Base-by-base conservation (phyloP, 306 rosid genomes). In the Lathyrus sativus region DNA sequence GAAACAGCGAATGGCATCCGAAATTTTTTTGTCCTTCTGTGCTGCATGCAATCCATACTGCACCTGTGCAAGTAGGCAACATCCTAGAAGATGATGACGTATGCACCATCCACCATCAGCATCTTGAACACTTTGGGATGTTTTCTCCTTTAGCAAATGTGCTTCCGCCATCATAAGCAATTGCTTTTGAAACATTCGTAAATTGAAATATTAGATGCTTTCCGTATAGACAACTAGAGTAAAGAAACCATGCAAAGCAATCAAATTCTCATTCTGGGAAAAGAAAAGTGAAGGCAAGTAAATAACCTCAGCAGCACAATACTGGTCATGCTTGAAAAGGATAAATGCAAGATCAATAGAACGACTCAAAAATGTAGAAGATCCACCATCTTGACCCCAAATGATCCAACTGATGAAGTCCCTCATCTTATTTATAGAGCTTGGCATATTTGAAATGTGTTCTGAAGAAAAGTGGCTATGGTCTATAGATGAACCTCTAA, bases 81-180 rank as follows among this genome's bases (percentile, higher is more conserved):
- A 90, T 76, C 97, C 98, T 55, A 90, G 86, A 79, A 93, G 85
- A 80, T 93, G 98, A 55, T 90, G 96, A 38, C 91, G 87, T 69
- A 85, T 65, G 82, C 95, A 88, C 96, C 98, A 93, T 59, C 90
- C 80, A 48, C 93, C 91, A 85, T 88, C 96, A 11, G 77, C 71
- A 54, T 88, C 96, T 85, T 88, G 96, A 76, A 88, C 81, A 81
- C 88, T 80, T 56, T 88, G 88, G 51, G 87, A 81, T 10, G 96
- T 86, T 85, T 88, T 88, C 88, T 93, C 96, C 82, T 85, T 90
- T 51, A 79, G 90, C 64, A 76, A 80, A 72, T 88, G 87, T 41
- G 88, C 83, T 80, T 93, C 96, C 82, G 68, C 85, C 62, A 85
- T 84, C 56, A 75, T 72, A 22, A 90, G 97, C 71, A 93, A 78